These are phyloP conservation scores for Pseudogymnoascus sp. DNA, from an alignment of 2,329 filamentous ascomycete genomes.

Conservation along the genomic window DNA sequence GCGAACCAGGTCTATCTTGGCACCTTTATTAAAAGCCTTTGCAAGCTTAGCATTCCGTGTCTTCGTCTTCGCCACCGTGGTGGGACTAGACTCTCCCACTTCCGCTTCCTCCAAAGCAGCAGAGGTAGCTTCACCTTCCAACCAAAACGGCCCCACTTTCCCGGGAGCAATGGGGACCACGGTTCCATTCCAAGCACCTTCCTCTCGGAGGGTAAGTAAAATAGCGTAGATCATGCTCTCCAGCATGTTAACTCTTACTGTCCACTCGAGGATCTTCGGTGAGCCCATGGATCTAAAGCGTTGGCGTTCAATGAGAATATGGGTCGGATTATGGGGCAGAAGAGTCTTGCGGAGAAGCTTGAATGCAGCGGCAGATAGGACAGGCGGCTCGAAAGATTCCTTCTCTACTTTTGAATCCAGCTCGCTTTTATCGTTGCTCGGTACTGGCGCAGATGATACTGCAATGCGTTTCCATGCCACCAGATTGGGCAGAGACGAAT, in stretches of 20 bases:
- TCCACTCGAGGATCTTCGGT: slow-evolving; percentile 69
- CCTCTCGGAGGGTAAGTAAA: slow-evolving; percentile 45
- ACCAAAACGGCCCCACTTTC: slow-evolving; percentile 48
- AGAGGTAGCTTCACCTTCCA: slow-evolving; percentile 26
- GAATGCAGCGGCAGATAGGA: slow-evolving; percentile 48
- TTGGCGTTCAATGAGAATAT: slow-evolving; percentile 60
- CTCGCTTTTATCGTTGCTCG: slow-evolving; percentile 17
- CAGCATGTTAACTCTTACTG: slow-evolving; percentile 69
- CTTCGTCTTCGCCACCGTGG: slow-evolving; percentile 21
- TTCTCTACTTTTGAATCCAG: slow-evolving; percentile 14
- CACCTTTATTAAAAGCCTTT: slow-evolving; percentile 40
- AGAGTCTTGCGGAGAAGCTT: slow-evolving; percentile 38
- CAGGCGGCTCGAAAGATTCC: slow-evolving; percentile 43
- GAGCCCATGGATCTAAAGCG: slow-evolving; percentile 55
- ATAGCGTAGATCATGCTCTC: slow-evolving; percentile 74
- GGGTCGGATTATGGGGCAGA: slow-evolving; percentile 48
- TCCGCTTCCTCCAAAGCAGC: slow-evolving; percentile 15
- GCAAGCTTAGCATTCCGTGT: slow-evolving; percentile 33
- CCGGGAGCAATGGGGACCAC: slow-evolving; percentile 45
- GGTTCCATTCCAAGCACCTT: slow-evolving; percentile 34
- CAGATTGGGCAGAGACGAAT: slow-evolving; percentile 20
- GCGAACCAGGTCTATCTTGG: slow-evolving; percentile 55
- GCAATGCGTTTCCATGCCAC: slow-evolving; percentile 32
- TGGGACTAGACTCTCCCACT: slow-evolving; percentile 13
- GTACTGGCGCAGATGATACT: slow-evolving; percentile 28